Evolutionary conservation across 1,139 yeast genomes (phyloP), one percentile per base, ranked within the genome.

Genomic region (Arxiozyma telluris): DNA sequence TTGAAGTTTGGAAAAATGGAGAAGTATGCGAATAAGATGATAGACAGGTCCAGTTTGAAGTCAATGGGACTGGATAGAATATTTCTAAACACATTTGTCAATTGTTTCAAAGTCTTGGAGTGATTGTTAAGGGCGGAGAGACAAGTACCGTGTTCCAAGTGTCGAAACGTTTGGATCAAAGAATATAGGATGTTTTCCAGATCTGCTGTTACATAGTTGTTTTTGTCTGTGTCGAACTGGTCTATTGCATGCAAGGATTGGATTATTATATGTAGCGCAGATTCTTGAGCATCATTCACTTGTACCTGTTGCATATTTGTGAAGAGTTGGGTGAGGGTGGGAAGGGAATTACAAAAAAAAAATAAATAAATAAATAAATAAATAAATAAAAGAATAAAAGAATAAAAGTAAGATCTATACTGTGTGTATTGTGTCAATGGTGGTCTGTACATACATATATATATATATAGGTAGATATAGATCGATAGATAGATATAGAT

Each of bases 1-100:
- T n/a, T 51, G 53, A 20, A 59, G 59, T 41, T 63, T 11, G 50
- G 53, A 39, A 53, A 55, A 30, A 60, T 57, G 4, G 64, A 61
- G 44, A 60, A 61, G 43, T 58, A 59, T n/a, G 66, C 65, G 46
- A 62, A 46, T 30, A 59, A 52, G 5, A 57, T 50, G 3, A 63
- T 63, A 22, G 57, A 55, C 18, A 62, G 41, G 41, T 58, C 61
- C 34, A 50, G 22, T 45, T 55, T 46, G 17, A 27, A 38, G 17
- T 46, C 49, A 7, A 46, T 38, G 17, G 22, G 3, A 8, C 41
- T 17, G 3, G 12, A 18, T 17, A 46, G 20, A 6, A 46, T 38
- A 34, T 46, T 46, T 38, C 20, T 20, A 25, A 46, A 46, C 7
- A 46, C 34, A 30, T 22, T 27, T 4, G 8, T 30, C 9, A 20